Base-by-base conservation (phyloP, 208 protist species). In the Trypanosoma caninum region DNA sequence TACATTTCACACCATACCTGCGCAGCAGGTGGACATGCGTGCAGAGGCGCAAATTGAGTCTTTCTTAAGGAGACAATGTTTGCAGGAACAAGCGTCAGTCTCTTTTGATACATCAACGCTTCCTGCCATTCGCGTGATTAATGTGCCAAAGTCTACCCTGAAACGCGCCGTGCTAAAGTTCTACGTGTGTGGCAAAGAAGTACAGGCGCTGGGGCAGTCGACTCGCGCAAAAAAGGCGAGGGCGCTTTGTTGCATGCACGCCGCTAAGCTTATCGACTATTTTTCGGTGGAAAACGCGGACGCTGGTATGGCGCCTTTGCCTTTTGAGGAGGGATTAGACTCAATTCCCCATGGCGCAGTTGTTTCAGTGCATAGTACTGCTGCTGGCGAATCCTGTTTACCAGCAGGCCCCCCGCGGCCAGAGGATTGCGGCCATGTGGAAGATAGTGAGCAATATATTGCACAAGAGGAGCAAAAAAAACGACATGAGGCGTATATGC, bases 201-300 rank as follows among this genome's bases (percentile, higher is more conserved):
- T 88, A 23, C 38, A 41, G 8, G 87, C 84, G 9, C 68, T 89
- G 20, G 87, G 87, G 14, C 72, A 89, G 46, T 82, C 87, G 11
- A 69, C 31, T 9, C 76, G 78, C 28, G 59, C 63, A 27, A 87
- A 87, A 55, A 53, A 50, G 7, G 78, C 87, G 0, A 59, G 59
- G 28, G 61, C 67, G 16, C 65, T 94, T 5, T 94, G 84, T 59
- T 89, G 65, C 65, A 87, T 91, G 82, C 87, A 94, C 60, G 87
- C 82, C 5, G 52, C 60, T 18, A 30, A 58, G 18, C 77, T 94
- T 10, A 76, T 94, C n/a, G 77, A 91, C 57, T 69, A 88, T 63
- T 84, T 76, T 55, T 76, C 68, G n/a, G 13, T 74, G 4, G 70
- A 54, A 34, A 38, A 25, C 4, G 25, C 11, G 7, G 37, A 45